Percentiles rank a stretch among this genome's conserved stretches.
Evolutionary conservation across 2,329 filamentous ascomycete genomes (phyloP).

Genomic region (Sordariomycetes sp.): DNA sequence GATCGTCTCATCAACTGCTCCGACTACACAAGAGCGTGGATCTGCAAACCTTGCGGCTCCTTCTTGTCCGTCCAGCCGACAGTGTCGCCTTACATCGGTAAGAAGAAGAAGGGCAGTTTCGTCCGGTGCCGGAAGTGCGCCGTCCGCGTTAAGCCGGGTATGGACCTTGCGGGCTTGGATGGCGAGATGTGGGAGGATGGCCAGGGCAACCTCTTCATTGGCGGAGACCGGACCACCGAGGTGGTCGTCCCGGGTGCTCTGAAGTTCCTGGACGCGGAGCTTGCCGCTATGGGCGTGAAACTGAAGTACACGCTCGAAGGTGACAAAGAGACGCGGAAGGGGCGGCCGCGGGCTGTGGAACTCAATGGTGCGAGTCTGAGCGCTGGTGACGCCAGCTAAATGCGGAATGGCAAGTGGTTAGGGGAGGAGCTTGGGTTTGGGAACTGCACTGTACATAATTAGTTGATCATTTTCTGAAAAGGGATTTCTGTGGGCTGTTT

Average conservation of each 20-base stretch:
- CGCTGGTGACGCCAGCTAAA: background rate
- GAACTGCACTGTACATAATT: background rate
- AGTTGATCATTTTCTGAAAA: background rate
- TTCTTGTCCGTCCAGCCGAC: slow-evolving; percentile 82
- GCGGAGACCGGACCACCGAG: slow-evolving; percentile 80
- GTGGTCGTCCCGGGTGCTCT: slow-evolving; percentile 89
- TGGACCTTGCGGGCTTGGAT: slow-evolving; percentile 40
- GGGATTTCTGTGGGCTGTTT: background rate
- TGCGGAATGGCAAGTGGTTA: background rate
- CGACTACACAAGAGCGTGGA: slow-evolving; percentile 80
- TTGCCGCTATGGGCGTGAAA: slow-evolving; percentile 92
- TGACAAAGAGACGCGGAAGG: slow-evolving; percentile 51
- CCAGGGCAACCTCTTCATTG: slow-evolving; percentile 68
- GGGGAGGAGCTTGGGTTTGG: background rate
- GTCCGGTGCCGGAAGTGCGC: slow-evolving; percentile 76
- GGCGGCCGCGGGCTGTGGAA: slow-evolving; percentile 28
- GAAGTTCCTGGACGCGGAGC: slow-evolving; percentile 85
- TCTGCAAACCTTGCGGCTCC: slow-evolving; percentile 79
- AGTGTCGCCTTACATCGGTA: slow-evolving; percentile 49
- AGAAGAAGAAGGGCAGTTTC: slow-evolving; percentile 52
- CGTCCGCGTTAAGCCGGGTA: slow-evolving; percentile 39
- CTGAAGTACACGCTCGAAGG: slow-evolving; percentile 63
- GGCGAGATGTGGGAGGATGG: slow-evolving; percentile 90
- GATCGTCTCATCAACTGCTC: slow-evolving; percentile 96
- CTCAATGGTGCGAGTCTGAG: slow-evolving; percentile 5